phyloP scores from a whole-genome alignment of 148 eudicot species.

The Rheum nobile region DNA sequence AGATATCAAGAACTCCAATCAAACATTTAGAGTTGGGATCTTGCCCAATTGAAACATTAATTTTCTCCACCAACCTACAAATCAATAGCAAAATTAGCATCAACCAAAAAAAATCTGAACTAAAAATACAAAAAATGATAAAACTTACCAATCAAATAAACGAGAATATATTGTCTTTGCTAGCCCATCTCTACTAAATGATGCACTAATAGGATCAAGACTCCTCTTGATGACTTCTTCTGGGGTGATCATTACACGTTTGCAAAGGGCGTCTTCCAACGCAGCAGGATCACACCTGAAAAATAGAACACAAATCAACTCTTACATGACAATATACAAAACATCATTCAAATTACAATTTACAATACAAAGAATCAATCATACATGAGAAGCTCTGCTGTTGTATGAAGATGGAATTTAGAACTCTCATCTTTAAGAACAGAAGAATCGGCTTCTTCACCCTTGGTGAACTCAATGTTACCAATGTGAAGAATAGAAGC shows the following conservation, averaged over 20 bases:
- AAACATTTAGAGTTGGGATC: slow-evolving; percentile 76
- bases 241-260: slow-evolving; percentile 17
- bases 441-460: slow-evolving; percentile 5
- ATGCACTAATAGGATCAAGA: slow-evolving; percentile 14
- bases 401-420: slow-evolving; percentile 10
- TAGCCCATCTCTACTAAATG: slow-evolving; percentile 80
- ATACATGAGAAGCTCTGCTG: slow-evolving; percentile 11
- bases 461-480: slow-evolving; percentile 10
- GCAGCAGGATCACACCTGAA: slow-evolving; percentile 13
- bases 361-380: neutral
- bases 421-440: neutral
- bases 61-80: slow-evolving; percentile 86
- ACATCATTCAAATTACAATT: no score
- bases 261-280: slow-evolving; percentile 13
- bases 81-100: slow-evolving; percentile 9
- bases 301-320: slow-evolving; percentile 7
- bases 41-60: slow-evolving; percentile 90
- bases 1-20: slow-evolving; percentile 98
- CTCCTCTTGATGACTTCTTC: slow-evolving; percentile 17
- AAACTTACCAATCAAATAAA: slow-evolving; percentile 68
- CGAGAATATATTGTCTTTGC: slow-evolving; percentile 76
- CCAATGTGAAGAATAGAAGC: slow-evolving; percentile 11
- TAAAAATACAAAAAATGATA: neutral
- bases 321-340: slow-evolving; percentile 2
- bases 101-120: neutral